Evolutionary conservation across 805 yeast species (phyloP), one percentile per base, ranked within the genome.

Genomic region (Sugiyamaella smithiae): DNA sequence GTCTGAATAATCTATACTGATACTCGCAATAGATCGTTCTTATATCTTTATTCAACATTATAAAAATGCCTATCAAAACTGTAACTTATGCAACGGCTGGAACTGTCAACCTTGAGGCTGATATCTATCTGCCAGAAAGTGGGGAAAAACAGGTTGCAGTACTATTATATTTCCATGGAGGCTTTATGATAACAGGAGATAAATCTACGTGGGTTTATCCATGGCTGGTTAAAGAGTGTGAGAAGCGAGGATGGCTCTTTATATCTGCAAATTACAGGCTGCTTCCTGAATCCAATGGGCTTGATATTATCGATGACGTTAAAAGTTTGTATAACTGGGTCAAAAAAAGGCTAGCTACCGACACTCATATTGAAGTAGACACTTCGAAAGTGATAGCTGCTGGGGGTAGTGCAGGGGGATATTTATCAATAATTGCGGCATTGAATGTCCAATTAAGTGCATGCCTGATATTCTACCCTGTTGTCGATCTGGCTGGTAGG

Each of bases 381-480:
- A 41, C 45, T 19, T 23, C 45, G 16, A 41, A 41, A 12, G 14
- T 41, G 20, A 41, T 41, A 6, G 33, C 31, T 14, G 32, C 45
- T 7, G 45, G 45, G 16, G 45, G 45, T 4, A 41, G 45, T 41
- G 45, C 45, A 14, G 45, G 45, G 11, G 45, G 45, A 14, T 41
- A 41, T 19, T 12, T 41, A 22, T n/a, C 22, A 5, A 12, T 35
- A 5, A 9, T 35, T 11, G 38, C 38, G 9, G 19, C 22, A 14
- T 19, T 35, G 19, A 19, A 16, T 35, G 20, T 14, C 16, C 22
- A 14, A 12, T 11, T 35, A 16, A 16, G 20, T 35, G 38, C 38
- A 5, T 16, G 38, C 20, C 19, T 35, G 12, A 35, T 41, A 7
- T 26, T 28, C 14, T 24, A 17, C 25, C 23, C 23, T 5, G 28